These are phyloP conservation scores for Calonectria hongkongensis DNA, from an alignment of 2,329 filamentous ascomycete genomes.

Conservation along the genomic window DNA sequence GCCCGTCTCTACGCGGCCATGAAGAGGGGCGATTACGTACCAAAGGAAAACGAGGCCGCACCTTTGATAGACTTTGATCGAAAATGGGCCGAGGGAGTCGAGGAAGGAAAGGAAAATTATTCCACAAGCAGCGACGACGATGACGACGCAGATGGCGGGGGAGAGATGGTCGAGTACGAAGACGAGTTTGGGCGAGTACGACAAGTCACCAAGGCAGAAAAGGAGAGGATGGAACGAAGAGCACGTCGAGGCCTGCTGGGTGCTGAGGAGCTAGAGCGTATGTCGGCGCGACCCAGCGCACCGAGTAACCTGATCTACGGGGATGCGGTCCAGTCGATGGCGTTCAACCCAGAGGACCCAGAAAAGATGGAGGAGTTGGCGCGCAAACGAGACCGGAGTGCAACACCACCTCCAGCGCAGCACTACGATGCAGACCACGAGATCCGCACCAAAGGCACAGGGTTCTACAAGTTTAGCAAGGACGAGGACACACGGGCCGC, in stretches of 20 bases:
- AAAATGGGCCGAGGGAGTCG: conserved; percentile 87
- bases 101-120: conserved; percentile 76
- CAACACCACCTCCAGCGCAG: conserved; percentile 85
- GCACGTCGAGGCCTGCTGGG: conserved; percentile 69
- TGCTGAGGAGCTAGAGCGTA: conserved; percentile 78
- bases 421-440: conserved; percentile 93
- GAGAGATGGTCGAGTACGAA: conserved; percentile 87
- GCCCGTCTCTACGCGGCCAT: conserved; percentile 90
- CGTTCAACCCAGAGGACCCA: conserved; percentile 85
- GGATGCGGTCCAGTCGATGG: conserved; percentile 87
- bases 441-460: conserved; percentile 90
- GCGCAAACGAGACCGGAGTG: conserved; percentile 83
- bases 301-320: conserved; percentile 87
- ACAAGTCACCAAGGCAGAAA: conserved; percentile 81
- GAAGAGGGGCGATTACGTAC: conserved; percentile 91
- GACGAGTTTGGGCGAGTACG: conserved; percentile 95
- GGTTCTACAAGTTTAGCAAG: conserved; percentile 91
- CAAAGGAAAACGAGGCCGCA: conserved; percentile 77
- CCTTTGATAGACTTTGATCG: conserved; percentile 93
- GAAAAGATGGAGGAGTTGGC: conserved; percentile 87
- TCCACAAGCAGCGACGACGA: conserved; percentile 64
- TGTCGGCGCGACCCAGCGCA: conserved; percentile 79
- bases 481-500: conserved; percentile 78
- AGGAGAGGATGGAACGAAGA: conserved; percentile 76
- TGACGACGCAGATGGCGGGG: conserved; percentile 64